Evolutionary conservation across 345 rosid genomes (phyloP).

Genomic region (Schrenkiella parvula): DNA sequence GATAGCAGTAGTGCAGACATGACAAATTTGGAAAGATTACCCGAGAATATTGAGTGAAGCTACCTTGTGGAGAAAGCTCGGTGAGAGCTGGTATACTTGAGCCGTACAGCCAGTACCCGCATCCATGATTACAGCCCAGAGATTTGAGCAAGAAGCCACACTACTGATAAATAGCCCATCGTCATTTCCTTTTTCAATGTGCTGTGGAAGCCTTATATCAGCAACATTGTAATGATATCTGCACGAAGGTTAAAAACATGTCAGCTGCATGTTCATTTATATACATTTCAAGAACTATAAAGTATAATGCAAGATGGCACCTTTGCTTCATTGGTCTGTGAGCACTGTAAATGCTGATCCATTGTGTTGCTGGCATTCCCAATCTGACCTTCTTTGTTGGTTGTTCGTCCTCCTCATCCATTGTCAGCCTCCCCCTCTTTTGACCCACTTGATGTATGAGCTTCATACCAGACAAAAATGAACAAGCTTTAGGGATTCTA

Average conservation of each 20-base stretch:
- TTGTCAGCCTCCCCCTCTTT: slow-evolving; percentile 84
- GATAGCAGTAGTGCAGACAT: slow-evolving; percentile 2
- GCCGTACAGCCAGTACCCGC: slow-evolving; percentile 81
- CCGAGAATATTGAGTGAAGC: slow-evolving; percentile 13
- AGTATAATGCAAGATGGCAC: slow-evolving; percentile 33
- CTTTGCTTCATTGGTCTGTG: slow-evolving; percentile 97
- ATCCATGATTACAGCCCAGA: slow-evolving; percentile 98
- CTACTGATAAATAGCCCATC: slow-evolving; percentile 90
- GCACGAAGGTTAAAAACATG: slow-evolving; percentile 21
- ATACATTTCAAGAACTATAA: slow-evolving; percentile 5
- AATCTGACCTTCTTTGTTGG: slow-evolving; percentile 92
- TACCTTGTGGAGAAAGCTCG: slow-evolving; percentile 86
- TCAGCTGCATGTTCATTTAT: background rate
- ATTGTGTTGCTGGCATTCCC: slow-evolving; percentile 99
- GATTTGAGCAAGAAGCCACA: slow-evolving; percentile 82
- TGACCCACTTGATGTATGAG: slow-evolving; percentile 93
- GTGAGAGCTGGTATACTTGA: slow-evolving; percentile 85
- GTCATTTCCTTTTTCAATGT: slow-evolving; percentile 82
- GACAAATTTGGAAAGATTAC: background rate
- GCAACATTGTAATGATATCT: slow-evolving; percentile 97
- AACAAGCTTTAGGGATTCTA: slow-evolving; percentile 6
- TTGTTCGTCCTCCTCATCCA: slow-evolving; percentile 89
- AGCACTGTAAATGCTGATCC: slow-evolving; percentile 96
- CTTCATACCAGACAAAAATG: slow-evolving; percentile 39
- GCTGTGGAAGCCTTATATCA: slow-evolving; percentile 69